Evolutionary conservation across 2,329 filamentous ascomycete species (phyloP), one percentile per base, ranked within the genome.

Genomic region (Aspergillus bombycis): DNA sequence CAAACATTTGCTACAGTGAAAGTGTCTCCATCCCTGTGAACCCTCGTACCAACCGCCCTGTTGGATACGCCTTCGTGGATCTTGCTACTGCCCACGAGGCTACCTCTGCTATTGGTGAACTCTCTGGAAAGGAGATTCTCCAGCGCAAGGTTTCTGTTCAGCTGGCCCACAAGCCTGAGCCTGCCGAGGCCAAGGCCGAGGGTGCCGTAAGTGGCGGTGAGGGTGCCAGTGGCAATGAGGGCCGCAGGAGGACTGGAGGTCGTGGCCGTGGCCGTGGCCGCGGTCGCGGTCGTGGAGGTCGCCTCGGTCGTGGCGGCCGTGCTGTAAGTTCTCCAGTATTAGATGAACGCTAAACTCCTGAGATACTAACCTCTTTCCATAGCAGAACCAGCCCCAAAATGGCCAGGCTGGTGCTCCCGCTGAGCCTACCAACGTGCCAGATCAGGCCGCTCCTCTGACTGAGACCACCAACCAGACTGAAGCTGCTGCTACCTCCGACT

Each of bases 71-170:
- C 78, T 99, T 99, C 80, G 95, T 99, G 80, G 95, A 98, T 79
- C 91, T 99, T 70, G 96, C 93, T 67, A 97, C 94, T 69, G 92
- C 95, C 65, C 89, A 88, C 71, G 95, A 98, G 85, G 95, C 95
- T 69, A 92, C 97, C 83, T 92, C 93, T 80, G 95, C 95, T 77
- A 98, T 99, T 75, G 86, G 88, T 74, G 93, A 97, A 83, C 91
- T 99, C 71, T 97, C 95, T 75, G 94, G 94, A 81, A 94, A 97
- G 86, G 93, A 96, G 84, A 95, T 99, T 75, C 89, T 98, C 64
- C 93, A 97, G 82, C 94, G 95, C 82, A 98, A 98, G 90, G 95
- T 98, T 77, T 98, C 94, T 53, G 95, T 99, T 71, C 95, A 99
- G 86, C 91, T 97, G 76, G 95, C 95, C 76, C 94, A 94, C 84